Base-by-base conservation (phyloP, 345 rosid genomes). In the Turritis glabra region DNA sequence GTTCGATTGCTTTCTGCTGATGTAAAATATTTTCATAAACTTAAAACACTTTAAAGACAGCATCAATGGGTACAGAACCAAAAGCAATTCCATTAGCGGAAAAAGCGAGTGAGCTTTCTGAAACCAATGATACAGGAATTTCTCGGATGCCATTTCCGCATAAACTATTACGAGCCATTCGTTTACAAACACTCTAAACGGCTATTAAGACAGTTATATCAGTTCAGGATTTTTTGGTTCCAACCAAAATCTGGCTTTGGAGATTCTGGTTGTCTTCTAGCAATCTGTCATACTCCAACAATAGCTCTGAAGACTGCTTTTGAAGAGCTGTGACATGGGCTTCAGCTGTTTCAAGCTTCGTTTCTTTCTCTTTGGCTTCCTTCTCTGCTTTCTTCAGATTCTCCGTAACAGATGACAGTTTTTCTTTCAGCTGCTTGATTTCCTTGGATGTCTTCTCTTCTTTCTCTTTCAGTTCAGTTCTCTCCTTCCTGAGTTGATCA, bases 261-360 rank as follows among this genome's bases (percentile, higher is more conserved):
- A 94, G 95, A 71, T 74, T 89, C 63, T 89, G 97, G 80, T 94
- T 94, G 76, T 88, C 92, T 81, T 94, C 97, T 43, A 94, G 73
- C 35, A 94, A 72, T 27, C 88, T 86, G 53, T 91, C 98, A 37
- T 94, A 94, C 80, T 91, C 97, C 12, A 94, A 89, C 40, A 94
- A 84, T 4, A 94, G 67, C 68, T 91, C 98, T 7, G 93, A 90
- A 43, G 97, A 86, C 69, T 89, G 98, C 47, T 89, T 88, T 73
- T 91, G 97, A 25, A 94, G 98, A 44, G 91, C 61, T 2, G 77
- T 71, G 3, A 94, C 98, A 43, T 93, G 95, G 4, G 86, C 84
- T 76, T 91, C 97, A 2, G 95, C 93, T 10, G 91, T 88, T 83
- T 87, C 90, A 1, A 89, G 79, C 82, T 82, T 79, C 73, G 81